Evolutionary conservation across 2,329 filamentous ascomycete species (phyloP), one percentile per base, ranked within the genome.

Genomic region (Xylaria sp.): DNA sequence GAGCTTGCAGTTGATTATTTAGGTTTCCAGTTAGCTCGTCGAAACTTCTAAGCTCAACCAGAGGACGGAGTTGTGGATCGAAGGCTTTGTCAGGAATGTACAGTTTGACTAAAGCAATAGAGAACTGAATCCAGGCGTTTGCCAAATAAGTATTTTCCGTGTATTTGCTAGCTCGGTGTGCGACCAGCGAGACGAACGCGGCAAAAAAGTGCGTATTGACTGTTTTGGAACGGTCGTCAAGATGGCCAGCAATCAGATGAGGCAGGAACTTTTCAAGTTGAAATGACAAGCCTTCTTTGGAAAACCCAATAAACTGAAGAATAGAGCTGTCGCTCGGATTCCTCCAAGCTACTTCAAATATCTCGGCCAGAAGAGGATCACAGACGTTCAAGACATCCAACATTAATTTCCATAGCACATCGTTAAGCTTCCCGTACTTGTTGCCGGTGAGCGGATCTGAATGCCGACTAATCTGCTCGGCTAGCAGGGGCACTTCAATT

Each of bases 21-120:
- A 97, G 80, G 10, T 85, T 82, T 3, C 78, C 72, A 56, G 87
- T 86, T 46, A 92, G 84, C 65, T 89, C 83, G 51, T 83, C 77
- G 63, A 86, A 84, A 62, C 86, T 87, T 51, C 85, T 82, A 23
- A 88, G 87, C 73, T 93, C 90, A 20, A 97, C 86, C 60, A 87
- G 83, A 5, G 88, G 87, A 60, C 87, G 84, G 66, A 90, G 83
- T 67, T 90, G 87, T 1, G 96, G 96, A 78, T 99, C 96, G 75
- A 95, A 96, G 3, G 92, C 87, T 72, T 91, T 90, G 78, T 97
- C 91, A 0, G 97, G 94, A 2, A 98, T 89, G 76, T 95, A 97
- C 2, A 97, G 84, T 70, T 88, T 87, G 57, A 98, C 84, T 46
- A 91, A 88, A 17, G 90, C 90, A 23, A 94, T 80, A 1, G 93